Evolutionary conservation across 1,284 basidiomycete genomes (phyloP), one percentile per base, ranked within the genome.

Genomic region (Trametes sp.): DNA sequence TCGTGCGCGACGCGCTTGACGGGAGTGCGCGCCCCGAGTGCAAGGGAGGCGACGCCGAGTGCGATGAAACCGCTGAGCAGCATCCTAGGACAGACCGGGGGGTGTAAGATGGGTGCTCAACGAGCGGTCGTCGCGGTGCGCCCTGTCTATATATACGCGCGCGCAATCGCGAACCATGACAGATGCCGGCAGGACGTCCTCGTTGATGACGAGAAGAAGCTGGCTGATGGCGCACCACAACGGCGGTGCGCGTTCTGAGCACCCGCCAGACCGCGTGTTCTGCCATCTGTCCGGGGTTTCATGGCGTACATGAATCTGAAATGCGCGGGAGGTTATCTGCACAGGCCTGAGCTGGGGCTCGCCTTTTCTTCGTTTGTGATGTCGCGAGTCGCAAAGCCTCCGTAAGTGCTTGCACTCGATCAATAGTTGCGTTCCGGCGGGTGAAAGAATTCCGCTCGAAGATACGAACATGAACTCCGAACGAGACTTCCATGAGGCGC

Each of bases 1-100:
- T 81, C 80, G 65, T 82, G 80, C 3, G 80, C 64, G 35, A 80
- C 75, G 70, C 62, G 69, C 26, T 53, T 63, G 26, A 53, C 45
- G 23, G 55, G 65, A 3, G 45, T 42, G 28, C 54, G 64, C 38
- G 62, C 38, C 16, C 62, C 62, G 38, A 50, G 35, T 4, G 62
- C 36, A 38, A 63, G 49, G 4, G 59, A 56, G 11, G 53, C 59
- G 44, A 63, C 56, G 26, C 58, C 57, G 45, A 61, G 53, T 24
- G 52, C 11, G 54, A 63, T 23, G 56, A 57, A 38, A 9, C 45
- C 33, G 41, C 23, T 38, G 65, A 66, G 62, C 42, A 66, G 55
- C 65, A 66, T 66, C 52, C 46, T 56, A 46, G 59, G 4, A 52
- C 36, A 21, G 13, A 36, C 45, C 38, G 13, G 28, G 29, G 58